Base-by-base conservation (phyloP, 441 rosid genomes). In the Omphalea diandra region DNA sequence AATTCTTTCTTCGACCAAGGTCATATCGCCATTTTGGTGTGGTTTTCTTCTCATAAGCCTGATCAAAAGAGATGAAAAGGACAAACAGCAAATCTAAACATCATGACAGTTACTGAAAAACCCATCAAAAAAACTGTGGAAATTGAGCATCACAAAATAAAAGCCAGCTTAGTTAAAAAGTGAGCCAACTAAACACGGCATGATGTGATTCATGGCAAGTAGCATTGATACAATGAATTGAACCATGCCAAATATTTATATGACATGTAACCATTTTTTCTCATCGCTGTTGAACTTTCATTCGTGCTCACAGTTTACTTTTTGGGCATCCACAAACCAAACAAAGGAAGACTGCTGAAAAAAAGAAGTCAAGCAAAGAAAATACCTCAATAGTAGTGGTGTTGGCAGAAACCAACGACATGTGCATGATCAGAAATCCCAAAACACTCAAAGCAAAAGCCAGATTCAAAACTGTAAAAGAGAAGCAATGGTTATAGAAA, bases 21-120 rank as follows among this genome's bases (percentile, higher is more conserved):
- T 91, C 97, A 58, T 91, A 91, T 14, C 88, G 90, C 97, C 95
- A 91, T 72, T 88, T 91, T 64, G 89, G 87, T 29, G 87, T 76
- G 63, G 88, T 80, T 77, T 87, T 91, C 89, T 91, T 91, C 82
- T 91, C 97, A 79, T 87, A 91, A 14, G 97, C 97, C 97, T 91
- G 75, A 68, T 53, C 74, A 75, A 36, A 76, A 77, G 55, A n/a
- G n/a, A n/a, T n/a, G n/a, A n/a, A n/a, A n/a, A n/a, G n/a, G n/a
- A 68, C 26, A 46, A 43, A 65, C 8, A 74, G 65, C 68, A 60
- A 29, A 66, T 18, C 18, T 11, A 60, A 14, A 56, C 20, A 40
- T 10, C 33, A 43, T 43, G 24, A 26, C 14, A 40, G 15, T 12
- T 31, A 58, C 6, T 17, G 41, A 41, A 31, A 57, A 6, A 29